A percentile compares a stretch with the other conserved stretches of the same genome.
These are phyloP conservation scores for Oehlia diaphana DNA, from an alignment of 192 early-diverging fungal genomes.

Conservation along the genomic window DNA sequence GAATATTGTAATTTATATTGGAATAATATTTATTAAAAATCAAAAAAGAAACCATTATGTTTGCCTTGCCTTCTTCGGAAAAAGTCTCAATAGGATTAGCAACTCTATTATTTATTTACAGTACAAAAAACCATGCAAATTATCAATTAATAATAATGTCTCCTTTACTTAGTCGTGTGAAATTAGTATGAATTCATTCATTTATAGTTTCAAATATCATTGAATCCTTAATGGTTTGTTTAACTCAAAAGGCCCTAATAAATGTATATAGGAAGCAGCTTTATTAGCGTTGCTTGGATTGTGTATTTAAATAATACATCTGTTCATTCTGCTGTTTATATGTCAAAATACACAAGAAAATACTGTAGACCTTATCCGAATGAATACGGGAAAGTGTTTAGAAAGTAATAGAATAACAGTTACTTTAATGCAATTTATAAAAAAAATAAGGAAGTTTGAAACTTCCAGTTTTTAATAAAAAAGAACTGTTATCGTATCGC, in stretches of 20 bases:
- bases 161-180: neutral
- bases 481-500: no score
- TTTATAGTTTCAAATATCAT: neutral
- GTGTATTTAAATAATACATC: no score
- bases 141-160: neutral
- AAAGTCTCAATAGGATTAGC: neutral
- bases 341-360: no score
- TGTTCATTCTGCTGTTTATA: no score
- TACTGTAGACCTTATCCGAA: no score
- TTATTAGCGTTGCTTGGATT: neutral
- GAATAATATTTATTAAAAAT: neutral
- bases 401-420: no score
- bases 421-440: no score
- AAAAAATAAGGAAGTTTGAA: no score
- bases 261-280: neutral
- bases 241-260: neutral
- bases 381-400: no score
- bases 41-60: neutral
- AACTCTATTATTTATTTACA: no score
- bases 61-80: neutral
- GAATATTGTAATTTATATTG: neutral
- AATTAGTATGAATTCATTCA: neutral
- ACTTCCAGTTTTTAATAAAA: no score
- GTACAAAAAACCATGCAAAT: neutral
- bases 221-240: neutral